A percentile compares a stretch with the other conserved stretches of the same genome.
phyloP scores from a whole-genome alignment of 2,329 filamentous ascomycete species.

The Fonsecaea erecta region DNA sequence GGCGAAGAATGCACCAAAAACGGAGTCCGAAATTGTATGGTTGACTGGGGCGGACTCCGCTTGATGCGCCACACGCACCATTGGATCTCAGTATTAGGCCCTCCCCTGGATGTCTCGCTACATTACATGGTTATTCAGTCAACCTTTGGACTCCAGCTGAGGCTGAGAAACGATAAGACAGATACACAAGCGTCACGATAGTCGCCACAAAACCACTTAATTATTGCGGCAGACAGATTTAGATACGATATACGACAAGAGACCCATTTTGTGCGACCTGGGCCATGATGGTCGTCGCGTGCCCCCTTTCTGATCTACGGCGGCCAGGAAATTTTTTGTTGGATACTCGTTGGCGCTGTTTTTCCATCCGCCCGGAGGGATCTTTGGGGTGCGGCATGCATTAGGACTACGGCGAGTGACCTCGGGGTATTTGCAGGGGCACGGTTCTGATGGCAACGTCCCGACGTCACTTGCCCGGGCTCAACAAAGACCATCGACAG shows the following conservation, averaged over 20 bases:
- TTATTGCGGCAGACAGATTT: constrained; percentile 7
- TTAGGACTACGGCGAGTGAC: constrained; percentile 3
- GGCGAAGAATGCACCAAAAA: constrained; percentile 16
- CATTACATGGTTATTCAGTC: not conserved
- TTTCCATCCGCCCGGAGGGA: constrained; percentile 24
- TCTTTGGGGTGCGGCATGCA: constrained; percentile 15
- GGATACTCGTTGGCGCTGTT: not conserved
- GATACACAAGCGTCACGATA: constrained; percentile 21
- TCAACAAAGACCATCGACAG: constrained; percentile 19
- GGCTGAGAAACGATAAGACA: constrained; percentile 22
- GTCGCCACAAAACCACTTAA: constrained; percentile 11
- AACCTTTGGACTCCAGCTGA: constrained; percentile 23
- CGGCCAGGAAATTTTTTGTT: constrained; percentile 10
- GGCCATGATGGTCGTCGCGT: not conserved
- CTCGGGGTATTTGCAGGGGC: constrained; percentile 18
- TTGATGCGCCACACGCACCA: constrained; percentile 13
- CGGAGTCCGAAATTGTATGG: constrained; percentile 34
- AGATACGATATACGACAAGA: constrained; percentile 22
- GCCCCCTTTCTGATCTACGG: not conserved
- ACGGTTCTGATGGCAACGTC: constrained; percentile 10
- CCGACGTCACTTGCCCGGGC: constrained; percentile 21
- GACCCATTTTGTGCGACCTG: constrained; percentile 19
- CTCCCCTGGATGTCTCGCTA: constrained; percentile 6
- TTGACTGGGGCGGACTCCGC: constrained; percentile 31
- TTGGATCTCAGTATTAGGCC: constrained; percentile 21